Evolutionary conservation across 305 asterid species (phyloP), one percentile per base, ranked within the genome.

Genomic region (Rubia tinctorum): DNA sequence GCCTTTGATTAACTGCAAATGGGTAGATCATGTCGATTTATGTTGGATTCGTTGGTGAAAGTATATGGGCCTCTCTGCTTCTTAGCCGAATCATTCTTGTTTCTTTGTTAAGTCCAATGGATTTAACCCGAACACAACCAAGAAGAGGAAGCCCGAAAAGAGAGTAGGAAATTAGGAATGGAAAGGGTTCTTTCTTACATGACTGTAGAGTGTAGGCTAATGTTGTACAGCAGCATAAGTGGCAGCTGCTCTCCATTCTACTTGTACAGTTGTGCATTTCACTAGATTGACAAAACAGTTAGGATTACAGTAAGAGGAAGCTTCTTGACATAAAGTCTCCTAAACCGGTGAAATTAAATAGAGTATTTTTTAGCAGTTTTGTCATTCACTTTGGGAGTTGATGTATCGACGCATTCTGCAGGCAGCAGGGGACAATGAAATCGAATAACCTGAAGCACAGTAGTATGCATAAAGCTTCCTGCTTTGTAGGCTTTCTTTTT

Each of bases 401-500:
- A n/a, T 22, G 37, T 70, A 49, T 53, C 37, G 59, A n/a, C 42
- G 14, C 64, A 53, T 53, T 10, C 34, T 30, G 66, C 74, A 17
- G 43, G 39, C 30, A 27, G 37, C 7, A 13, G 17, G 69, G 25
- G 22, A 47, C n/a, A 74, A 43, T 23, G 42, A 18, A 30, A 43
- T 59, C 68, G 17, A 34, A 44, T 37, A 75, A 53, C 69, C 40
- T 58, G 37, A 20, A 58, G 7, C 18, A 18, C 8, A 40, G 51
- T 47, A 25, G 60, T 30, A 66, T 44, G 61, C 10, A 22, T 18
- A 45, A 34, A 40, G 62, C 65, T 58, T 22, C 55, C 37, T 47
- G 0, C 17, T 68, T 22, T 51, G 47, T 27, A 34, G 75, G 65
- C 68, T 67, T 69, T 66, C 62, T 75, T 43, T 27, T 27, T 27